Base-by-base conservation (phyloP, 2,329 filamentous ascomycete genomes). In the Aspergillus spinulosporus region DNA sequence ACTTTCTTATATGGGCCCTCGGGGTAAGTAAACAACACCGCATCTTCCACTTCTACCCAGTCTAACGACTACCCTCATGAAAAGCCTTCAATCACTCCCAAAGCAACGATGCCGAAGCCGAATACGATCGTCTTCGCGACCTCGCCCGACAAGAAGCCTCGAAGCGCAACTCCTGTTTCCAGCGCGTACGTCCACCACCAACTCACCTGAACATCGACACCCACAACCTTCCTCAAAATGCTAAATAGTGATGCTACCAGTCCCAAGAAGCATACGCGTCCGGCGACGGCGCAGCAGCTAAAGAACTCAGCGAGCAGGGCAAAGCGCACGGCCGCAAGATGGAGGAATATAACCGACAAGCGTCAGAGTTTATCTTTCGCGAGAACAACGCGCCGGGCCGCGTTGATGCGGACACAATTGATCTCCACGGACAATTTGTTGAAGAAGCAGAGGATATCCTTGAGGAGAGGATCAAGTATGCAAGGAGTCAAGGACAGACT, bases 381-480 rank as follows among this genome's bases (percentile, higher is more conserved):
- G 91, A 93, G 77, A 97, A 97, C 79, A 97, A 97, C 72, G 87
- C 89, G 15, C 74, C 80, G 2, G 89, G 85, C 14, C 85, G 88
- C 59, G 88, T 96, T 7, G 82, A 84, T 12, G 80, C 80, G 40
- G 93, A 97, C 75, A 91, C 89, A 6, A 92, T 99, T 66, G 94
- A 99, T 76, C 81, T 99, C 47, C 94, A 99, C 73, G 94, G 94
- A 2, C 89, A 95, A 70, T 97, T 88, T 68, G 92, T 96, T 57
- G 90, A 96, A 72, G 94, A 97, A 78, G 94, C 94, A 4, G 92
- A 96, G 79, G 84, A 90, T 62, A 94, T 97, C 56, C 79, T 97
- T 21, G 90, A 93, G 76, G 82, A 90, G 74, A 83, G 94, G 63
- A 96, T 99, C 68, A 84, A 85, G 63, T 87, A 89, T 64, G 92